A percentile compares a stretch with the other conserved stretches of the same genome.
phyloP scores from a whole-genome alignment of 2,329 filamentous ascomycete species.

The Acrocalymma vagum region DNA sequence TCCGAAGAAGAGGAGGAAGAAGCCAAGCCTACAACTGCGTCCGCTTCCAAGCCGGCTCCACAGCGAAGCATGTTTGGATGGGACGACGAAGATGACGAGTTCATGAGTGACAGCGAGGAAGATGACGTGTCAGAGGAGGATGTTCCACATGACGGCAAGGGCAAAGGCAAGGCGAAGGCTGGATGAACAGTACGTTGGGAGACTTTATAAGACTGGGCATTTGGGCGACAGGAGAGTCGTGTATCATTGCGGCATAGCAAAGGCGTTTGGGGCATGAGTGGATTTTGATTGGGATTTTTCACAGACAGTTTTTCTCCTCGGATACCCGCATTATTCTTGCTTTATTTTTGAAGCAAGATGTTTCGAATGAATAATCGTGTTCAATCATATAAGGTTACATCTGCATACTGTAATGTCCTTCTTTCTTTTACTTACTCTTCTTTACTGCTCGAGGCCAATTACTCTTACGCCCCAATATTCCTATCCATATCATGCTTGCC shows the following conservation, averaged over 20 bases:
- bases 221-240: no score
- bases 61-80: constrained; percentile 74
- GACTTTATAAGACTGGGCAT: not conserved
- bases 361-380: no score
- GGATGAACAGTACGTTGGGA: constrained; percentile 3
- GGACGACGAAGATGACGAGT: constrained; percentile 72
- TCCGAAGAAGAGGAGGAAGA: constrained; percentile 41
- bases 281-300: no score
- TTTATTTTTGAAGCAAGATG: no score
- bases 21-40: constrained; percentile 29
- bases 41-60: constrained; percentile 40
- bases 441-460: no score
- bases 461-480: constrained; percentile 61
- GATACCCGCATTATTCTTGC: no score
- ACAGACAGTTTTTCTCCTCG: no score
- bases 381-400: no score
- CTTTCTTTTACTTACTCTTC: no score
- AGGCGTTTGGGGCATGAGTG: no score
- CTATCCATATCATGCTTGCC: constrained; percentile 54
- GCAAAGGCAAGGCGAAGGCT: constrained; percentile 55
- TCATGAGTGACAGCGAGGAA: constrained; percentile 57
- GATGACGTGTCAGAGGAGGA: constrained; percentile 49
- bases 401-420: no score
- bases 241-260: no score
- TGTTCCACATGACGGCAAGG: constrained; percentile 24